A percentile compares a stretch with the other conserved stretches of the same genome.
These are phyloP conservation scores for Citrus glauca DNA, from an alignment of 345 rosid species.

Conservation along the genomic window DNA sequence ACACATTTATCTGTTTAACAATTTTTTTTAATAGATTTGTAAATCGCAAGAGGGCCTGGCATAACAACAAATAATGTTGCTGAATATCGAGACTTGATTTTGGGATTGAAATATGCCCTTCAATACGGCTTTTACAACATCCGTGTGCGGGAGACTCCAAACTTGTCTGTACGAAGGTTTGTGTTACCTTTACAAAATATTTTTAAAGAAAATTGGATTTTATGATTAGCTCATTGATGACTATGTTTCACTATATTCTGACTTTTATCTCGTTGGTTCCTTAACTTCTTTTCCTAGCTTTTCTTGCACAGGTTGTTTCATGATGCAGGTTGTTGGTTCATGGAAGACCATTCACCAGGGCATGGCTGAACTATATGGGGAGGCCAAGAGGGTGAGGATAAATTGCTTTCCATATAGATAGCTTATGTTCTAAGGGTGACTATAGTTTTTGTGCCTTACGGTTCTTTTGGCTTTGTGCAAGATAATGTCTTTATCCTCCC, in stretches of 20 bases:
- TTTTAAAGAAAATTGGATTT: background rate
- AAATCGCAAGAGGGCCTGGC: conserved; percentile 77
- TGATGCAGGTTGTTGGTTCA: conserved; percentile 20
- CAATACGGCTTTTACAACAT: conserved; percentile 60
- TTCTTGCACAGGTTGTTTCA: background rate
- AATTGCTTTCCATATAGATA: conserved; percentile 41
- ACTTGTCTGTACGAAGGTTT: conserved; percentile 80
- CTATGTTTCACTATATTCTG: background rate
- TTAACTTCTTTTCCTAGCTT: background rate
- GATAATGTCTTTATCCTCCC: background rate
- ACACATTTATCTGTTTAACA: conserved; percentile 5
- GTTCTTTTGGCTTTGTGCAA: background rate
- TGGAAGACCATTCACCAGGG: conserved; percentile 61
- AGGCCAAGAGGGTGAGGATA: conserved; percentile 46
- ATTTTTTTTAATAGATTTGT: conserved; percentile 10
- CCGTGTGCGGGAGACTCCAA: conserved; percentile 76
- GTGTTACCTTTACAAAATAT: background rate
- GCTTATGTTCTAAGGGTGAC: conserved; percentile 73
- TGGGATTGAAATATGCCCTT: conserved; percentile 77
- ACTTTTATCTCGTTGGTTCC: background rate
- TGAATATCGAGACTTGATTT: conserved; percentile 72
- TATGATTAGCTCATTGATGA: background rate
- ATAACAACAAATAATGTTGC: conserved; percentile 69
- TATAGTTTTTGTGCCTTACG: background rate
- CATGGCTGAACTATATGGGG: conserved; percentile 40